Conservation (phyloP, 1,284 basidiomycete species). For the Melampsora occidentalis region DNA sequence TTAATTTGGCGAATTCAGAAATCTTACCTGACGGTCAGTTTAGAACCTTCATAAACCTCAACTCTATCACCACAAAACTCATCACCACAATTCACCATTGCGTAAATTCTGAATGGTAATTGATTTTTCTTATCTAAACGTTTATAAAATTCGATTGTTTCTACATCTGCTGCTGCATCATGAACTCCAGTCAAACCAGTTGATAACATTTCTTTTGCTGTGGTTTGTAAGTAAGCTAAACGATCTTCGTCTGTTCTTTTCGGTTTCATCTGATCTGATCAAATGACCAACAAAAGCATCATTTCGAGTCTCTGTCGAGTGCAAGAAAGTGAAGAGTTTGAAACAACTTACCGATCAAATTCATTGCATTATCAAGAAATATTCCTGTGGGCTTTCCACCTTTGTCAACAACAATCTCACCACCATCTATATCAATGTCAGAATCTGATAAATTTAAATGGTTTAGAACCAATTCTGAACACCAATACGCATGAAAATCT, state of each 20-base stretch:
- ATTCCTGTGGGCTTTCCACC: constrained; percentile 48
- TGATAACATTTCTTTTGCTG: constrained; percentile 39
- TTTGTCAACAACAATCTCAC: constrained; percentile 47
- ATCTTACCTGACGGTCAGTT: constrained; percentile 32
- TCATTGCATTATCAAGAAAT: constrained; percentile 51
- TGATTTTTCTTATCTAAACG: constrained; percentile 23
- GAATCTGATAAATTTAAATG: constrained; percentile 44
- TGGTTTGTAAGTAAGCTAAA: constrained; percentile 12
- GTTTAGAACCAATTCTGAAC: constrained; percentile 46
- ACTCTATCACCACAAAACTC: constrained; percentile 32
- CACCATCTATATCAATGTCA: constrained; percentile 41
- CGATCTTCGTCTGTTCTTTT: constrained; percentile 38
- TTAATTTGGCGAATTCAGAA: no score
- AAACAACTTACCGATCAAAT: constrained; percentile 46
- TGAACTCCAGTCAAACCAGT: constrained; percentile 38
- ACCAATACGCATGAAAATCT: constrained; percentile 51
- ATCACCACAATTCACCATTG: constrained; percentile 38
- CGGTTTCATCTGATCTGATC: constrained; percentile 26
- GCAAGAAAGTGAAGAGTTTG: neutral
- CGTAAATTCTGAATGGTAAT: constrained; percentile 29
- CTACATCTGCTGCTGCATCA: constrained; percentile 34
- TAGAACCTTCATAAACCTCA: constrained; percentile 15
- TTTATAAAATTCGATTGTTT: constrained; percentile 39
- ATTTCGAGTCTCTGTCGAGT: no score
- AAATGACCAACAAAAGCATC: no score